Percentiles rank a stretch among this genome's conserved stretches.
These are phyloP conservation scores for Penicillium nordicum DNA, from an alignment of 2,329 filamentous ascomycete genomes.

Conservation along the genomic window DNA sequence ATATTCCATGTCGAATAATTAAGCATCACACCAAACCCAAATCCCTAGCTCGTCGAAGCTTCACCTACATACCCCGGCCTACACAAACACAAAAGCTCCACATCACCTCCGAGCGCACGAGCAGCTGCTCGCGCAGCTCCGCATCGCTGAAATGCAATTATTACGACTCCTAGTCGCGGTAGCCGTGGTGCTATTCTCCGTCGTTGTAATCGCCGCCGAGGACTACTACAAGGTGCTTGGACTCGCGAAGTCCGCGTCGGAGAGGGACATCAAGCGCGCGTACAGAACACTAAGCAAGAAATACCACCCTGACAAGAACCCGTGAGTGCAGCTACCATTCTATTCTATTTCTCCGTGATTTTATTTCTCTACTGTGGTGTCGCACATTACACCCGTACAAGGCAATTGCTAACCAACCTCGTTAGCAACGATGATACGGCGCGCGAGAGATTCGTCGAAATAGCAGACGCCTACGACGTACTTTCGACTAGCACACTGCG, in stretches of 20 bases:
- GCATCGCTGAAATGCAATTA: conserved; percentile 32
- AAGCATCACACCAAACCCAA: neutral
- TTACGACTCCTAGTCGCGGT: conserved; percentile 32
- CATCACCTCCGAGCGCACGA: neutral
- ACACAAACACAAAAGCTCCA: neutral
- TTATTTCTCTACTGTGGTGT: neutral
- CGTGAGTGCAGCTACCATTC: conserved; percentile 55
- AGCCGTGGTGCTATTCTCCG: conserved; percentile 37
- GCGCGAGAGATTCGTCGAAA: conserved; percentile 85
- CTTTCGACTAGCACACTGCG: conserved; percentile 76
- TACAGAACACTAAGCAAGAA: conserved; percentile 92
- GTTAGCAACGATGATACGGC: conserved; percentile 71
- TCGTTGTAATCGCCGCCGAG: conserved; percentile 40
- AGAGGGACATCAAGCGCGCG: conserved; percentile 87
- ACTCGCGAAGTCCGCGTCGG: conserved; percentile 72
- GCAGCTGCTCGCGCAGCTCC: conserved; percentile 19
- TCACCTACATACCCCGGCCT: neutral
- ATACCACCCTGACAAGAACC: conserved; percentile 97
- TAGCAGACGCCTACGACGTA: conserved; percentile 93
- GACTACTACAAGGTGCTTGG: conserved; percentile 69
- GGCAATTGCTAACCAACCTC: neutral
- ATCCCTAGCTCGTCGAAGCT: neutral
- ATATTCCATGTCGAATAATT: neutral
- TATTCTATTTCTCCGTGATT: neutral
- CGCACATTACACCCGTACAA: neutral